These are phyloP conservation scores for Alternaria viburni DNA, from an alignment of 2,329 filamentous ascomycete species.

Conservation along the genomic window DNA sequence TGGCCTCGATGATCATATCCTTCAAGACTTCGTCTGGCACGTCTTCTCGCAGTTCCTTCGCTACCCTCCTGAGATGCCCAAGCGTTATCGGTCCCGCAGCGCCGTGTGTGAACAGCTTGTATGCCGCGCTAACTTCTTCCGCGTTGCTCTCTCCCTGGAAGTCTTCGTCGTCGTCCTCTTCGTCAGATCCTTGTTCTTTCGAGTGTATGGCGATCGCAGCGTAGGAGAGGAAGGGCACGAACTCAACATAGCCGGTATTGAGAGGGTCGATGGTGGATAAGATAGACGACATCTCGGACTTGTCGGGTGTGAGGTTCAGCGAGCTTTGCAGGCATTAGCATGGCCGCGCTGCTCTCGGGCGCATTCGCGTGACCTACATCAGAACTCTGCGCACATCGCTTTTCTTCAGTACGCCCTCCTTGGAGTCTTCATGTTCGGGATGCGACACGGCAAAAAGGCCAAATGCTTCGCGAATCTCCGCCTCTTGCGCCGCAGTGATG, in stretches of 20 bases:
- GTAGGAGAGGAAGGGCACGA: conserved; percentile 83
- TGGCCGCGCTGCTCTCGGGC: neutral
- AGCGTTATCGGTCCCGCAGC: conserved; percentile 74
- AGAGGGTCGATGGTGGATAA: conserved; percentile 84
- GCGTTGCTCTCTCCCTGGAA: conserved; percentile 47
- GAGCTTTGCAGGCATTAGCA: conserved; percentile 61
- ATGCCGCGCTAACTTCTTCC: conserved; percentile 81
- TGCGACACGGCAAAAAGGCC: conserved; percentile 68
- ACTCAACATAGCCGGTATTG: conserved; percentile 76
- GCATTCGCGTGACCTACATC: conserved; percentile 52
- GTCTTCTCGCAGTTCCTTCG: conserved; percentile 81
- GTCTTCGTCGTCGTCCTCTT: conserved; percentile 51
- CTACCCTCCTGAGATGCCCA: conserved; percentile 77
- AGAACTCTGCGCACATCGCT: conserved; percentile 57
- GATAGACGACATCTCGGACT: conserved; percentile 76
- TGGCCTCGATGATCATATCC: conserved; percentile 96
- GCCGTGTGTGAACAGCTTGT: conserved; percentile 73
- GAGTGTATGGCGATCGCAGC: conserved; percentile 82
- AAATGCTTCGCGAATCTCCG: conserved; percentile 90
- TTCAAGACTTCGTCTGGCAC: conserved; percentile 81
- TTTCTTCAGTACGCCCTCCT: conserved; percentile 55
- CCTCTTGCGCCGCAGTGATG: conserved; percentile 81
- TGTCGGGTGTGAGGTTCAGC: conserved; percentile 73
- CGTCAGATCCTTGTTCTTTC: conserved; percentile 40
- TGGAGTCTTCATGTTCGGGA: conserved; percentile 70